Evolutionary conservation across 345 rosid genomes (phyloP).

Genomic region (Excoecaria agallocha): DNA sequence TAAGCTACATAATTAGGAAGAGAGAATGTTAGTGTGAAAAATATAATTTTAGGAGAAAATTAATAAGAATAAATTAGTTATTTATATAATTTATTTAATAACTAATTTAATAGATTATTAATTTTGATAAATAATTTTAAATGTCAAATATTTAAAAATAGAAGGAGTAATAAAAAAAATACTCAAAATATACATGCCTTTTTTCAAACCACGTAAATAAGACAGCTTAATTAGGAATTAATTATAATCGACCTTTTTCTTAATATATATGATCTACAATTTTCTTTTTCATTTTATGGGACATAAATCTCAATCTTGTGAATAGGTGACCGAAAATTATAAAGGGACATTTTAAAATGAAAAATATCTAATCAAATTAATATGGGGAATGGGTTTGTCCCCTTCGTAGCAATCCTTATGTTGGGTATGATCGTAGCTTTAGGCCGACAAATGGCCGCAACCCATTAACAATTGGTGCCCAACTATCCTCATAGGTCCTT

Average conservation of each 20-base stretch:
- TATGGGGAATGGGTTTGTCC: slow-evolving; percentile 26
- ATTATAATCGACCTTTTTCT: background rate
- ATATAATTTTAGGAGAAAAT: no score
- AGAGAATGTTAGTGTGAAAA: no score
- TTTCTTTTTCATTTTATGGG: background rate
- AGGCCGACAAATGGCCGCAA: slow-evolving; percentile 38
- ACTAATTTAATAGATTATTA: no score
- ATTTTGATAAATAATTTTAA: no score
- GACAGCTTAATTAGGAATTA: background rate
- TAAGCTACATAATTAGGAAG: no score
- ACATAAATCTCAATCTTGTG: background rate
- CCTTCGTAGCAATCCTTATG: slow-evolving; percentile 30
- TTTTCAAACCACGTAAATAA: background rate
- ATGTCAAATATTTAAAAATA: no score
- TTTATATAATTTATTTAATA: no score
- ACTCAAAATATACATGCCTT: background rate
- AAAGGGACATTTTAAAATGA: background rate
- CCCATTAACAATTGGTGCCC: slow-evolving; percentile 24
- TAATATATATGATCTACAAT: no score
- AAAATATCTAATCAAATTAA: background rate
- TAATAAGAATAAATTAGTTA: no score
- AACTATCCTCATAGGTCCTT: background rate
- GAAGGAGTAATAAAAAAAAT: no score
- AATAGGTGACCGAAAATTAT: background rate
- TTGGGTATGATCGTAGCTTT: slow-evolving; percentile 22